Evolutionary conservation across 2,329 filamentous ascomycete species (phyloP).

Genomic region (Hypoxylon sp.): DNA sequence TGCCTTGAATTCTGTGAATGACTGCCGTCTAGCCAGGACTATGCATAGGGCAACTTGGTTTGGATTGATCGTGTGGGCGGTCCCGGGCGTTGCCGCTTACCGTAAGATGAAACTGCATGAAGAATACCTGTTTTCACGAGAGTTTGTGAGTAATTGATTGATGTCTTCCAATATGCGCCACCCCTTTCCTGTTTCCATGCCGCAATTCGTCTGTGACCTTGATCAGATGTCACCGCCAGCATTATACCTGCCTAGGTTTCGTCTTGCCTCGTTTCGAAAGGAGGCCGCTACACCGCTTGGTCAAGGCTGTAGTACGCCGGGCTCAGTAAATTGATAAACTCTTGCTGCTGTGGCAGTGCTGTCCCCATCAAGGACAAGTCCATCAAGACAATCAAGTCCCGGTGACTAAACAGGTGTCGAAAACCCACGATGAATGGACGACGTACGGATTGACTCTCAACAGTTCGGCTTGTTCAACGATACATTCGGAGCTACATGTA

Average conservation of each 20-base stretch:
- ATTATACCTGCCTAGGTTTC: not conserved
- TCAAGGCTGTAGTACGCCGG: not conserved
- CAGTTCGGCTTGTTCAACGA: not conserved
- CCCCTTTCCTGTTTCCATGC: too few relatives aligned
- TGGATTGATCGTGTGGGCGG: not conserved
- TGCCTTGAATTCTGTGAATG: slow-evolving; percentile 5
- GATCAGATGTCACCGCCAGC: slow-evolving; percentile 4
- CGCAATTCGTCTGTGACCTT: not conserved
- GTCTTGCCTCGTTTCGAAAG: not conserved
- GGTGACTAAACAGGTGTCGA: not conserved
- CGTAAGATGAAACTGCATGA: not conserved
- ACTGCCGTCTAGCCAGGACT: not conserved
- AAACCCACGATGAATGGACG: not conserved
- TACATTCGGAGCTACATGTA: not conserved
- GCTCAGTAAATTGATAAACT: not conserved
- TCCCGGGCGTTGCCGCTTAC: slow-evolving; percentile 2
- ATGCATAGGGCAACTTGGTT: not conserved
- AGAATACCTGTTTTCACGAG: slow-evolving; percentile 1
- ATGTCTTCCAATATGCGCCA: not conserved
- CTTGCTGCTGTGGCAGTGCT: slow-evolving; percentile 7
- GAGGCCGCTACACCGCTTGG: not conserved
- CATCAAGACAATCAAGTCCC: slow-evolving; percentile 8
- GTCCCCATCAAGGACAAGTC: slow-evolving; percentile 13
- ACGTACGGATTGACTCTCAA: not conserved
- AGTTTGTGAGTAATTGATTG: not conserved